Base-by-base conservation (phyloP, 331 rosid genomes). In the Pyrus hybrid region DNA sequence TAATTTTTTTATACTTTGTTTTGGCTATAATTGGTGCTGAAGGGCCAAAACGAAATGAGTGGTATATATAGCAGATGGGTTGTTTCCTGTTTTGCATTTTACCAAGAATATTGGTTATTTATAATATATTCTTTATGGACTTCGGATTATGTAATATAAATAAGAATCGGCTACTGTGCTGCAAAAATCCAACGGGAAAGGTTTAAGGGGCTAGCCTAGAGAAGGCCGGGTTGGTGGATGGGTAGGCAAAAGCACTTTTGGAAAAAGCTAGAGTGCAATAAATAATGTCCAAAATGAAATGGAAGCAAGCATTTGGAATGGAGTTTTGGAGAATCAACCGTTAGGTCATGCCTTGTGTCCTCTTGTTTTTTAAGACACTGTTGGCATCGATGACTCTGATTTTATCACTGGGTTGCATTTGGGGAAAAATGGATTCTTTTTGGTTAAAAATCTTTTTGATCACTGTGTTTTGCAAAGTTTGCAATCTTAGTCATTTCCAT, bases 301-400 rank as follows among this genome's bases (percentile, higher is more conserved):
- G 92, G 82, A 80, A 73, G 86, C 88, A 3, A 87, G 94, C 83
- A 74, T 77, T 93, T 93, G 97, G 97, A 90, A 86, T 77, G 67
- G 74, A 76, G 96, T 73, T 75, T 72, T 73, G 76, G 51, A 79
- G 94, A 90, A 89, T 86, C 87, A 80, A 83, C 71, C 88, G 84
- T 88, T 89, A 88, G 96, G 91, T 87, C 84, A 86, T 88, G 86
- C 89, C 82, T 84, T 86, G 83, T 86, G 88, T 85, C 87, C 67
- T 70, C 63, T 85, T 86, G 83, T 86, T 85, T 76, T 86, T 81
- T 81, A 76, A 70, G 79, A 63, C 75, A 29, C 76, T 77, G 54
- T 73, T 86, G 79, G 77, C 74, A 67, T 80, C 63, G 73, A 60
- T 80, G 68, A 65, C 68, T 61, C 77, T 60, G 60, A 73, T 64